Base-by-base conservation (phyloP, 169 alveolate genomes). In the Plasmodium ovale region DNA sequence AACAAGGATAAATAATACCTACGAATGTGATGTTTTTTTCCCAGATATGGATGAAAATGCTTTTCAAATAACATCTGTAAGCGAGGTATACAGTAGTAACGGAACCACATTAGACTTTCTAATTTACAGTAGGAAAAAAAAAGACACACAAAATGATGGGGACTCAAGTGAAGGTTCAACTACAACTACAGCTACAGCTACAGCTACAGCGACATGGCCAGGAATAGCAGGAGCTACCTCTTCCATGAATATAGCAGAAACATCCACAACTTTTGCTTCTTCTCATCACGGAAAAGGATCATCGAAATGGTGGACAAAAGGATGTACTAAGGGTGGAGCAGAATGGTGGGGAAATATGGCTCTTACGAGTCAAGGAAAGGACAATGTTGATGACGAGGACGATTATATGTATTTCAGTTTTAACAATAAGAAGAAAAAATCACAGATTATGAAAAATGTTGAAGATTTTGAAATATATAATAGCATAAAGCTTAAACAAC, bases 1-100 rank as follows among this genome's bases (percentile, higher is more conserved):
- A 44, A 97, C 99, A 3, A 92, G 99, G 51, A 92, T 97, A 10
- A 96, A 94, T 62, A 71, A 84, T 58, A 93, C 94, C n/a, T 91
- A 92, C 29, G 93, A 74, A 33, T 95, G 96, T 72, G 97, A 96
- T 87, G 88, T 92, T 19, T 88, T 84, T 58, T 91, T 94, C 60
- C 96, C 97, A 5, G 88, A 87, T 25, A 65, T 93, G n/a, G 87
- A 91, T 37, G 93, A 88, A 53, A 70, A 79, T 29, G 74, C 89
- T 65, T 84, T 64, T 68, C 87, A 91, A 51, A 67, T 70, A 58
- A 69, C 90, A 10, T 87, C 87, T 35, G 87, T 93, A 23, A 89
- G 94, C 16, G 93, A 93, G 10, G 92, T 92, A 37, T 92, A 89
- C 49, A 82, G 70, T 68, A 16, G 69, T 39, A 88, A 92, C 47